Conservation (phyloP, 2,329 filamentous ascomycete genomes). For the Cladophialophora exuberans region DNA sequence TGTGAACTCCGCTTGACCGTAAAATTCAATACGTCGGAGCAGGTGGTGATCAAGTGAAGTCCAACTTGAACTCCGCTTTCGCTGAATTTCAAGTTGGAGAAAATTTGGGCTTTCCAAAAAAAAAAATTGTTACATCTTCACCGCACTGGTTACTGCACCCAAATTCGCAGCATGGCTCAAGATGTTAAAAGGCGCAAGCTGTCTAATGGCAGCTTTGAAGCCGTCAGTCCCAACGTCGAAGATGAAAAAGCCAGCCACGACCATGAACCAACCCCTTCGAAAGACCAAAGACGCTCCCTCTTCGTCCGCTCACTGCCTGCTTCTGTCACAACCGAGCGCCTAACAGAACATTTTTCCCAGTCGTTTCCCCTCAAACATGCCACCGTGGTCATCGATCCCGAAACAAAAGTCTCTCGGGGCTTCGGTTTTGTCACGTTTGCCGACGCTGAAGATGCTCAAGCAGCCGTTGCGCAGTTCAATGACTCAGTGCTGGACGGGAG, state of each 20-base stretch:
- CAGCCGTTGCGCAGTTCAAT: constrained; percentile 80
- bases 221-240: constrained; percentile 40
- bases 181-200: constrained; percentile 42
- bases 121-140: background rate
- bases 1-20: too few relatives aligned
- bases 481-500: constrained; percentile 76
- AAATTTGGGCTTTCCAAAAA: constrained; percentile 1
- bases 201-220: constrained; percentile 35
- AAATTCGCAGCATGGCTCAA: constrained; percentile 44
- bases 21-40: background rate
- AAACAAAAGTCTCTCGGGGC: constrained; percentile 84
- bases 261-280: constrained; percentile 29
- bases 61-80: background rate
- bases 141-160: too few relatives aligned
- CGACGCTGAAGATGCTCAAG: constrained; percentile 84
- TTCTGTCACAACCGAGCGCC: constrained; percentile 74
- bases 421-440: constrained; percentile 98
- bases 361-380: constrained; percentile 95
- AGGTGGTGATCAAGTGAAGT: background rate
- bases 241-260: constrained; percentile 32
- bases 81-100: constrained; percentile 9
- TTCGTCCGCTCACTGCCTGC: constrained; percentile 88
- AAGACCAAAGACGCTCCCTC: constrained; percentile 64
- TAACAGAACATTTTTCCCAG: constrained; percentile 90
- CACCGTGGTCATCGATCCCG: constrained; percentile 82